Evolutionary conservation across 1,284 basidiomycete species (phyloP), one percentile per base, ranked within the genome.

Genomic region (Tylopilus orsonianus): DNA sequence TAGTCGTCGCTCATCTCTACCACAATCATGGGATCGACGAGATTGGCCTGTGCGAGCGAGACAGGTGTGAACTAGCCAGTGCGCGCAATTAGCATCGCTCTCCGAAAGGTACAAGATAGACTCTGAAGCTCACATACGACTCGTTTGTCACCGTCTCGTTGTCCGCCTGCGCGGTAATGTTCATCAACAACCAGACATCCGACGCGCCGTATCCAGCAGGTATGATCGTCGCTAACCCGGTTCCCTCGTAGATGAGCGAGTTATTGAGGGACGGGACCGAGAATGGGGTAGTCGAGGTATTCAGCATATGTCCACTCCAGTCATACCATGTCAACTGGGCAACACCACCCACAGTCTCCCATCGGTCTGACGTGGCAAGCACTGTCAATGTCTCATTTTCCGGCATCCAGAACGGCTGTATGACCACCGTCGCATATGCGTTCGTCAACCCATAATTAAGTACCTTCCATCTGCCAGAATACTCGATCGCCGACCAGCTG

Each of bases 401-500:
- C 1, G 74, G 67, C 22, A 73, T 76, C 75, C 75, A 80, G 65
- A 83, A 81, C 12, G 80, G 75, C 50, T 77, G 78, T 50, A 79
- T 72, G 38, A 71, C 67, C 8, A 84, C 64, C 2, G 78, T 75
- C 0, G 74, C 67, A 59, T 77, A 83, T 6, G 72, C 69, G 18
- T 62, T 65, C 7, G 74, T 66, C 52, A 80, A 61, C 5, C 69
- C 75, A 55, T 85, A 83, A 48, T 82, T 73, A 46, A 80, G 65
- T 4, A 80, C 75, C 63, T 85, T 84, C 82, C 81, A 84, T 27
- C 81, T 61, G 2, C 81, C 81, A 3, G 75, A 79, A 56, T 80
- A 81, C 58, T 85, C 81, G 56, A 84, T 72, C 29, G 73, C 71
- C 6, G 78, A 74, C 81, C 81, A 84, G 56, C 74, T 78, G 22